These are phyloP conservation scores for Clarireedia monteithiana DNA, from an alignment of 2,329 filamentous ascomycete species.

Conservation along the genomic window DNA sequence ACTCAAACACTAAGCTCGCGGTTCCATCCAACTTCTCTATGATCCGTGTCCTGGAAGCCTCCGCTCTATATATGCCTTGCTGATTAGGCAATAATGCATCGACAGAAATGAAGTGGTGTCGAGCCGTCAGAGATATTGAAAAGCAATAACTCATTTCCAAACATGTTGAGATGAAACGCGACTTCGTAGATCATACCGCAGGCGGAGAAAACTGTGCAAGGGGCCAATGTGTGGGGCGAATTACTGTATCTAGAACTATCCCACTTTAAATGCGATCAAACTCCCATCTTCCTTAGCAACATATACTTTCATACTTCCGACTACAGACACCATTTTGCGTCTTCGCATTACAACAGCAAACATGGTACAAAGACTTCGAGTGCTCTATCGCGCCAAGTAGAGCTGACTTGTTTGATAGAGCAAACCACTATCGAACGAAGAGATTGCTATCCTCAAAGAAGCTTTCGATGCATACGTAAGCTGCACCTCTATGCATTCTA, in stretches of 20 bases:
- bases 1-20: too few species aligned
- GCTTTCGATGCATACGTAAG: slow-evolving; percentile 11
- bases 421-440: slow-evolving; percentile 6
- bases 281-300: neutral
- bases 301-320: neutral
- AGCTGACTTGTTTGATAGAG: neutral
- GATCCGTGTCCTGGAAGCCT: too few species aligned
- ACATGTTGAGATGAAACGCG: neutral
- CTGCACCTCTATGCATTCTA: neutral
- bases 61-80: too few species aligned
- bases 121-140: too few species aligned
- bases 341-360: too few species aligned
- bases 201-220: neutral
- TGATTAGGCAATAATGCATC: too few species aligned
- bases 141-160: too few species aligned
- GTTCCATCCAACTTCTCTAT: too few species aligned
- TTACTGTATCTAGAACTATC: neutral
- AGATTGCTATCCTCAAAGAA: slow-evolving; percentile 6
- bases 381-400: neutral
- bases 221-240: neutral
- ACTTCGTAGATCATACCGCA: neutral
- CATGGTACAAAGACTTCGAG: too few species aligned
- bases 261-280: neutral
- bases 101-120: too few species aligned
- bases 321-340: too few species aligned